Percentiles rank a stretch among this genome's conserved stretches.
phyloP scores from a whole-genome alignment of 2,329 filamentous ascomycete species.

The Dissoconium aciculare region DNA sequence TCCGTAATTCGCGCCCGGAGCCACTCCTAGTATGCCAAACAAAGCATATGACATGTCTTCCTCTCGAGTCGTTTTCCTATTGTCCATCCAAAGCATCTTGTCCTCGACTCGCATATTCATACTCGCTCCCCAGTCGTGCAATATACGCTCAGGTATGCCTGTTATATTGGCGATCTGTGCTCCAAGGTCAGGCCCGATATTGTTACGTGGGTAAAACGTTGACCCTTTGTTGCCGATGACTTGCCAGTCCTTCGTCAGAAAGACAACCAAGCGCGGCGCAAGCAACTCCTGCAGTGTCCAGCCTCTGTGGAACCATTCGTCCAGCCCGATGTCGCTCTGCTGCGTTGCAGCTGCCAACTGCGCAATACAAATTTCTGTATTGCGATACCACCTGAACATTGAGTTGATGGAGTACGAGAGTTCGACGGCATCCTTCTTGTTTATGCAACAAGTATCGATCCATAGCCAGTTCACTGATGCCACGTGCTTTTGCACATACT shows the following conservation, averaged over 20 bases:
- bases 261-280: constrained; percentile 10
- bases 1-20: constrained; percentile 3
- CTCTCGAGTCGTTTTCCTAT: constrained; percentile 5
- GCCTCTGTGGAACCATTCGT: constrained; percentile 14
- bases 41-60: constrained; percentile 11
- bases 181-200: constrained; percentile 5
- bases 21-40: constrained; percentile 8
- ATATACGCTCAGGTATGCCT: constrained; percentile 5
- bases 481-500: constrained; percentile 9
- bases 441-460: constrained; percentile 17
- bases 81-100: constrained; percentile 9
- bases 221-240: constrained; percentile 14
- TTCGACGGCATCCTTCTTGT: constrained; percentile 11
- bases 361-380: constrained; percentile 10
- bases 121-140: constrained; percentile 6
- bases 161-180: constrained; percentile 4
- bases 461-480: constrained; percentile 10
- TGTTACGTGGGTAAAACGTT: background rate
- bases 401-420: constrained; percentile 13
- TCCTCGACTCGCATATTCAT: constrained; percentile 2
- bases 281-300: constrained; percentile 17
- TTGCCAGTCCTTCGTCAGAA: constrained; percentile 11
- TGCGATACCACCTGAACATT: constrained; percentile 14
- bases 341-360: constrained; percentile 8
- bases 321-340: constrained; percentile 3